Evolutionary conservation across 768 basidiomycete genomes (phyloP).

Genomic region (Myochromella boudieri): DNA sequence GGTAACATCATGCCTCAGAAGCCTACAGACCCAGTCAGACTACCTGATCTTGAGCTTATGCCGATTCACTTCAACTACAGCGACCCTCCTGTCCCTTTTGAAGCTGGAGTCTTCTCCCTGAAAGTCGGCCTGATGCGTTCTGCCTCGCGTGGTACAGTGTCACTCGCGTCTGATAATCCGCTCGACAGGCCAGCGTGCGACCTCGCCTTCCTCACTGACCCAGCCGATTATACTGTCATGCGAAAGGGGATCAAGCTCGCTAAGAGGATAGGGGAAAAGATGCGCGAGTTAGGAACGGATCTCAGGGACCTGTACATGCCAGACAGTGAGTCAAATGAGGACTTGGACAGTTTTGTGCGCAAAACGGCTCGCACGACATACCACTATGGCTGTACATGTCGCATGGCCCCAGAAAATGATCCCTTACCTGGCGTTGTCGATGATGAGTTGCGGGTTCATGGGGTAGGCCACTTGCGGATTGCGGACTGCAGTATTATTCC

Average conservation of each 20-base stretch:
- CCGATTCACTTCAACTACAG: constrained; percentile 3
- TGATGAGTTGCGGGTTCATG: constrained; percentile 44
- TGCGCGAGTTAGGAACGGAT: constrained; percentile 24
- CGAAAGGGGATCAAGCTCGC: constrained; percentile 15
- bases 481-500: constrained; percentile 35
- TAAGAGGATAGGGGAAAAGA: constrained; percentile 18
- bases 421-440: constrained; percentile 42
- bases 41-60: constrained; percentile 6
- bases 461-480: constrained; percentile 40
- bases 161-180: constrained; percentile 12
- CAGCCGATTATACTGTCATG: constrained; percentile 38
- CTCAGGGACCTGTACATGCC: constrained; percentile 24
- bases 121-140: constrained; percentile 6
- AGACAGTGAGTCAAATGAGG: constrained; percentile 20
- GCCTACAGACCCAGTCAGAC: not conserved
- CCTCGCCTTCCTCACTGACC: constrained; percentile 17
- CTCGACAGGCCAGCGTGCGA: constrained; percentile 16
- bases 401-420: constrained; percentile 29
- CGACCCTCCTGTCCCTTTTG: constrained; percentile 3
- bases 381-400: constrained; percentile 34
- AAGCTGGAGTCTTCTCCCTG: constrained; percentile 7
- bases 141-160: constrained; percentile 27
- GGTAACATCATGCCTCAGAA: constrained; percentile 1
- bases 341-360: constrained; percentile 28
- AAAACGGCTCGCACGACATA: constrained; percentile 22